These are phyloP conservation scores for Daldinia vernicosa DNA, from an alignment of 495 filamentous ascomycete species.

Conservation along the genomic window DNA sequence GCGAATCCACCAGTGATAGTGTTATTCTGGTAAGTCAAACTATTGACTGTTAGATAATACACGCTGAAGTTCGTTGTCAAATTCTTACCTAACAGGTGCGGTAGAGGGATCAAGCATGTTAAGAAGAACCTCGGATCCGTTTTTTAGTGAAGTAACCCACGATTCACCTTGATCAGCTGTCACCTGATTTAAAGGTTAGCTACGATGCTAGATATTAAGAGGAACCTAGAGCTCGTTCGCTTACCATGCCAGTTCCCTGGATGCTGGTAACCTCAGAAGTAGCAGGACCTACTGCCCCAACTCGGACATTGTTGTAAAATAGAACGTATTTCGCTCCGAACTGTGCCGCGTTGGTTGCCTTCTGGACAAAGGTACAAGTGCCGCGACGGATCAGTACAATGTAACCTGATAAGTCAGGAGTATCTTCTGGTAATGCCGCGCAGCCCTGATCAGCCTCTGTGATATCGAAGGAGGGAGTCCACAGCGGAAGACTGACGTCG, in stretches of 20 bases:
- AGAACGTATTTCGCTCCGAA: conserved; percentile 65
- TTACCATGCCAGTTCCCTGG: conserved; percentile 54
- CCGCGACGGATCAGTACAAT: conserved; percentile 66
- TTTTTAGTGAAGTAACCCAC: conserved; percentile 53
- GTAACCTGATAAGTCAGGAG: conserved; percentile 59
- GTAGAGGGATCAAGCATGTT: conserved; percentile 54
- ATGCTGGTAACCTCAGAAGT: conserved; percentile 42
- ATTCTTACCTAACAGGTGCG: conserved; percentile 48
- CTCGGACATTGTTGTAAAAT: conserved; percentile 59
- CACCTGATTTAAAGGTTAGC: conserved; percentile 42
- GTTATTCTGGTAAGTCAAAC: conserved; percentile 47
- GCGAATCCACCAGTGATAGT: conserved; percentile 53
- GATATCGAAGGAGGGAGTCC: conserved; percentile 59
- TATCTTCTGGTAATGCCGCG: conserved; percentile 52
- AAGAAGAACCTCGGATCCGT: conserved; percentile 52
- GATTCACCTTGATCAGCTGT: conserved; percentile 53
- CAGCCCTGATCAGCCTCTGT: conserved; percentile 58
- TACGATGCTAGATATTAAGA: not conserved
- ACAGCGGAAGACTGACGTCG: conserved; percentile 57
- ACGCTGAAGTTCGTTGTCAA: conserved; percentile 1
- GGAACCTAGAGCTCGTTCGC: not conserved
- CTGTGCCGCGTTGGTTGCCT: conserved; percentile 59
- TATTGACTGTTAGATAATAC: conserved; percentile 28
- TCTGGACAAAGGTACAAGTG: conserved; percentile 59
- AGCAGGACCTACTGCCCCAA: conserved; percentile 46